Conservation (phyloP, 2,329 filamentous ascomycete species). For the Aspergillus novofumigatus region DNA sequence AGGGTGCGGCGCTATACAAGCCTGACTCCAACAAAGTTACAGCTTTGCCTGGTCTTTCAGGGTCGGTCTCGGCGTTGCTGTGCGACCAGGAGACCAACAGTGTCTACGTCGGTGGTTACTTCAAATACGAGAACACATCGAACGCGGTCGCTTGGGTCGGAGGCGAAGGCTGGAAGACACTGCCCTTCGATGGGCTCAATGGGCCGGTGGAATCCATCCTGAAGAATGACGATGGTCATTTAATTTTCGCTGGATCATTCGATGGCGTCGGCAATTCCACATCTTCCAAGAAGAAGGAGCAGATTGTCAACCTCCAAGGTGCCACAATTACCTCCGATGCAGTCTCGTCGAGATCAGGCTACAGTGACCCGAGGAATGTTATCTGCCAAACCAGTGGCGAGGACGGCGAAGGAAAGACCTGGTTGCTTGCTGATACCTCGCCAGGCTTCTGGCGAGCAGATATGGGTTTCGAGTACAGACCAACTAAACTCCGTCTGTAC, state of each 20-base stretch:
- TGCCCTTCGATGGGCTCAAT: slow-evolving; percentile 93
- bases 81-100: slow-evolving; percentile 73
- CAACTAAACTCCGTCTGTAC: slow-evolving; percentile 80
- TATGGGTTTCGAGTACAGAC: slow-evolving; percentile 79
- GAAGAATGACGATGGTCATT: slow-evolving; percentile 73
- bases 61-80: slow-evolving; percentile 74
- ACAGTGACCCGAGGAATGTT: slow-evolving; percentile 73
- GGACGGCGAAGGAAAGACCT: slow-evolving; percentile 72
- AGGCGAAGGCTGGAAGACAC: slow-evolving; percentile 65
- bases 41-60: slow-evolving; percentile 74
- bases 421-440: slow-evolving; percentile 71
- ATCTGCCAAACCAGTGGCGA: slow-evolving; percentile 68
- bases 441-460: slow-evolving; percentile 78
- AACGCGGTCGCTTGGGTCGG: slow-evolving; percentile 83
- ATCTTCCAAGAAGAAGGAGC: slow-evolving; percentile 55
- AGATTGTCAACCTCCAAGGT: slow-evolving; percentile 79
- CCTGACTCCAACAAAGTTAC: slow-evolving; percentile 65
- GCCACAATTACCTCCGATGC: slow-evolving; percentile 67
- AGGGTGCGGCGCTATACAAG: slow-evolving; percentile 77
- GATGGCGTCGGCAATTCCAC: slow-evolving; percentile 80
- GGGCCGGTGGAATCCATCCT: slow-evolving; percentile 83
- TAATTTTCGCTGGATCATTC: slow-evolving; percentile 89
- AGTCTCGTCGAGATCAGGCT: slow-evolving; percentile 58
- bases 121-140: slow-evolving; percentile 72
- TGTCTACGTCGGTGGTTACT: slow-evolving; percentile 90